Conservation (phyloP, 768 basidiomycete genomes). For the Boletus speciosus region DNA sequence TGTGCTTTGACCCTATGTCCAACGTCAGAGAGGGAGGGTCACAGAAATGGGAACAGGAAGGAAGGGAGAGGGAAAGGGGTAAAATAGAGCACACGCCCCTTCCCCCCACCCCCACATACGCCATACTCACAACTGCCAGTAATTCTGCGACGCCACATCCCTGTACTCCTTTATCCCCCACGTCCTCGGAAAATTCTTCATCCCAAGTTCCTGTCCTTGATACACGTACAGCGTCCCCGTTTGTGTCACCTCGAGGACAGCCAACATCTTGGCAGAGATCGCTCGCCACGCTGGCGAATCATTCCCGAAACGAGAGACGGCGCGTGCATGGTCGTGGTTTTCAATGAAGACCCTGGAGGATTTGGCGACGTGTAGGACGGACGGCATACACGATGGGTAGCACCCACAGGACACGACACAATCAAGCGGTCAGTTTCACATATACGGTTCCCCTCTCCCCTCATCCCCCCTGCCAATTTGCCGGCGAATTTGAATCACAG, state of each 20-base stretch:
- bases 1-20: constrained; percentile 37
- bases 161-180: constrained; percentile 76
- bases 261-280: constrained; percentile 60
- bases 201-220: constrained; percentile 72
- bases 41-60: not conserved
- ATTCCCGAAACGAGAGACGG: constrained; percentile 64
- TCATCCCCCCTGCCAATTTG: not conserved
- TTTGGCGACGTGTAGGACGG: not conserved
- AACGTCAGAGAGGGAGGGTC: not conserved
- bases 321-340: constrained; percentile 66
- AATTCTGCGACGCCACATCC: constrained; percentile 61
- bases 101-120: not conserved
- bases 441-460: not conserved
- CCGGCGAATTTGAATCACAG: constrained; percentile 7
- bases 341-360: constrained; percentile 54
- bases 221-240: constrained; percentile 69
- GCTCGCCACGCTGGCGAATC: constrained; percentile 55
- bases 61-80: too few relatives aligned
- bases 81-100: not conserved
- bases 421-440: constrained; percentile 8
- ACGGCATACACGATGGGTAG: constrained; percentile 17
- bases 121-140: constrained; percentile 48
- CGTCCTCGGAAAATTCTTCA: constrained; percentile 55
- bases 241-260: constrained; percentile 57
- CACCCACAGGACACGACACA: constrained; percentile 7